phyloP scores from a whole-genome alignment of 2,329 filamentous ascomycete genomes.

The Ampelomyces quisqualis region DNA sequence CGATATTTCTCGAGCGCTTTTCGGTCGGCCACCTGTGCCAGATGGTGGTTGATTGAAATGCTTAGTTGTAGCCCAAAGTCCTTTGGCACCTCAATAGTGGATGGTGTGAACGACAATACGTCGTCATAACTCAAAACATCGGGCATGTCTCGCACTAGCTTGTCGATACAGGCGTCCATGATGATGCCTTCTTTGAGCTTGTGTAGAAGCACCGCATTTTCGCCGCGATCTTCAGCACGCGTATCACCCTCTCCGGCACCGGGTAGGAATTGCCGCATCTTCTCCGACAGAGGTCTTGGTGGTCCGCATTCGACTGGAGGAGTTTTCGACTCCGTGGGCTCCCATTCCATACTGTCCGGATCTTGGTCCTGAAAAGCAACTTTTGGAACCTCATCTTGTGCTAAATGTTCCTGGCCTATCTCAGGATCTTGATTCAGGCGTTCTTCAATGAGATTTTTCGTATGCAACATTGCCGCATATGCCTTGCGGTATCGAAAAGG shows the following conservation, averaged over 20 bases:
- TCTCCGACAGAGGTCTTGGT: slow-evolving; percentile 30
- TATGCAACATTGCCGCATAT: slow-evolving; percentile 42
- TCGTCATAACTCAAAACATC: slow-evolving; percentile 41
- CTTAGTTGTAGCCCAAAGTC: slow-evolving; percentile 42
- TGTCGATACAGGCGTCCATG: slow-evolving; percentile 42
- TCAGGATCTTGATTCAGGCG: slow-evolving; percentile 27
- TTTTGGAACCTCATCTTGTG: slow-evolving; percentile 11
- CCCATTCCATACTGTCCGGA: slow-evolving; percentile 44
- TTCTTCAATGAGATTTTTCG: slow-evolving; percentile 36
- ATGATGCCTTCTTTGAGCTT: slow-evolving; percentile 41
- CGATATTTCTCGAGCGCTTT: slow-evolving; percentile 42
- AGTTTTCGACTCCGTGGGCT: slow-evolving; percentile 33
- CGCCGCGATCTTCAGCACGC: slow-evolving; percentile 21
- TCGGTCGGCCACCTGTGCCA: slow-evolving; percentile 42
- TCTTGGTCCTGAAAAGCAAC: slow-evolving; percentile 30
- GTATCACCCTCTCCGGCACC: slow-evolving; percentile 28
- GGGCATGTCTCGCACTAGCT: slow-evolving; percentile 38
- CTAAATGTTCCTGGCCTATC: slow-evolving; percentile 6
- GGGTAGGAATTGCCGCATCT: slow-evolving; percentile 35
- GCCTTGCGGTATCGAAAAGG: slow-evolving; percentile 41
- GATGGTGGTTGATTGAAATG: slow-evolving; percentile 44
- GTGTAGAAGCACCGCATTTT: slow-evolving; percentile 35
- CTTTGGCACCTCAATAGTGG: slow-evolving; percentile 42
- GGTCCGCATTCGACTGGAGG: slow-evolving; percentile 35
- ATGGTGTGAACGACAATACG: slow-evolving; percentile 40